Percentiles rank a stretch among this genome's conserved stretches.
phyloP scores from a whole-genome alignment of 2,329 filamentous ascomycete species.

The Orbilia brochopaga region DNA sequence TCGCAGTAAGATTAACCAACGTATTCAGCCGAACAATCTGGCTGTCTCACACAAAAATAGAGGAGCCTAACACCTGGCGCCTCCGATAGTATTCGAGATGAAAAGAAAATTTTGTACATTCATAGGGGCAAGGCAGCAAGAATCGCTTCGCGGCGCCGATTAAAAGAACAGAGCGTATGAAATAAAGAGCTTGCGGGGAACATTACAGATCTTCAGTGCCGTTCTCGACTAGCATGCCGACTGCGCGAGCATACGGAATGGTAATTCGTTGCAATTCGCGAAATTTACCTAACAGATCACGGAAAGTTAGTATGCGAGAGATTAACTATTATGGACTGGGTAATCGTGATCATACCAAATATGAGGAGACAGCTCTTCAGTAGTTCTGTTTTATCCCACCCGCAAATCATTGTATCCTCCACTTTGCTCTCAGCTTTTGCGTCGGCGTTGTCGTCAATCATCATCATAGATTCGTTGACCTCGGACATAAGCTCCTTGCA shows the following conservation, averaged over 20 bases:
- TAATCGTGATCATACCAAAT: slow-evolving; percentile 69
- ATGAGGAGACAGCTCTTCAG: slow-evolving; percentile 90
- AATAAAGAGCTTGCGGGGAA: neutral
- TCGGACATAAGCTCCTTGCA: slow-evolving; percentile 81
- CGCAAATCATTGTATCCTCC: slow-evolving; percentile 74
- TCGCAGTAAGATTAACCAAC: no score
- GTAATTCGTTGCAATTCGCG: slow-evolving; percentile 90
- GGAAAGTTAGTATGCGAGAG: slow-evolving; percentile 54
- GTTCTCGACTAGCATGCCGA: slow-evolving; percentile 65
- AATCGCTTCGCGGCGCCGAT: neutral
- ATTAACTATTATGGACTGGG: neutral
- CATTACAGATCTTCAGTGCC: slow-evolving; percentile 21
- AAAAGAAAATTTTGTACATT: no score
- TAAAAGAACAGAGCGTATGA: neutral
- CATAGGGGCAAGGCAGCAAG: neutral
- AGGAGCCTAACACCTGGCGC: no score
- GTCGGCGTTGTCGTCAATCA: slow-evolving; percentile 59
- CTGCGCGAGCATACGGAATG: slow-evolving; percentile 88
- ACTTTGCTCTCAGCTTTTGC: slow-evolving; percentile 60
- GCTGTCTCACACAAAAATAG: no score
- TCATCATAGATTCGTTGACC: slow-evolving; percentile 64
- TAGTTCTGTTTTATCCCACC: slow-evolving; percentile 86
- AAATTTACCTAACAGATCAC: slow-evolving; percentile 74
- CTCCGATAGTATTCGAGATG: no score
- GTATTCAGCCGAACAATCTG: no score